A percentile compares a stretch with the other conserved stretches of the same genome.
These are phyloP conservation scores for Suillus occidentalis DNA, from an alignment of 768 basidiomycete genomes.

Conservation along the genomic window DNA sequence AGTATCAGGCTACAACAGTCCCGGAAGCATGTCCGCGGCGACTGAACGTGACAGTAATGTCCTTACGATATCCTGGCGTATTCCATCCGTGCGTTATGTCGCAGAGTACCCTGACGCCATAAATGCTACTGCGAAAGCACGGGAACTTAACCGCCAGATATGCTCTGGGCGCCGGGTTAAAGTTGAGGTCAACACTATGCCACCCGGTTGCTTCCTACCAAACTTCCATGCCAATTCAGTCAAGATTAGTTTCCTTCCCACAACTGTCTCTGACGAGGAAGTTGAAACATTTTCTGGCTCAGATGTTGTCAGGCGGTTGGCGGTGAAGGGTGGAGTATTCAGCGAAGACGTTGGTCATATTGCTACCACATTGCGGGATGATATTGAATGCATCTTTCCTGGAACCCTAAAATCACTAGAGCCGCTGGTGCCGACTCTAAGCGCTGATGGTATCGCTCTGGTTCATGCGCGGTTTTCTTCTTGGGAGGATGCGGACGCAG, in stretches of 20 bases:
- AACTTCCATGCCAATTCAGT: conserved; percentile 36
- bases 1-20: conserved; percentile 38
- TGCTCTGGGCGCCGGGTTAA: conserved; percentile 46
- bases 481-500: conserved; percentile 48
- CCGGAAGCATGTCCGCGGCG: conserved; percentile 43
- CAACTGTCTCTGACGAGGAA: conserved; percentile 20
- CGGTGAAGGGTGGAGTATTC: conserved; percentile 21
- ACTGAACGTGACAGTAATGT: conserved; percentile 34
- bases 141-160: conserved; percentile 35
- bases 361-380: conserved; percentile 22
- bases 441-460: conserved; percentile 32
- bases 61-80: conserved; percentile 52
- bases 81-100: conserved; percentile 46
- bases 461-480: conserved; percentile 47
- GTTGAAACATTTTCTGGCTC: conserved; percentile 35
- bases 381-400: conserved; percentile 22
- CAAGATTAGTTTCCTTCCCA: conserved; percentile 44
- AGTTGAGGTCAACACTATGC: conserved; percentile 44
- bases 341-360: conserved; percentile 18
- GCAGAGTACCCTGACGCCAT: conserved; percentile 36
- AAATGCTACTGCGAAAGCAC: conserved; percentile 30
- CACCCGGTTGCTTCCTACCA: conserved; percentile 28
- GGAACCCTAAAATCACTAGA: conserved; percentile 29
- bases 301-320: conserved; percentile 23
- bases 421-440: conserved; percentile 15